Percentiles rank a stretch among this genome's conserved stretches.
Evolutionary conservation across 2,329 filamentous ascomycete genomes (phyloP).

Genomic region (Neoscytalidium dimidiatum): DNA sequence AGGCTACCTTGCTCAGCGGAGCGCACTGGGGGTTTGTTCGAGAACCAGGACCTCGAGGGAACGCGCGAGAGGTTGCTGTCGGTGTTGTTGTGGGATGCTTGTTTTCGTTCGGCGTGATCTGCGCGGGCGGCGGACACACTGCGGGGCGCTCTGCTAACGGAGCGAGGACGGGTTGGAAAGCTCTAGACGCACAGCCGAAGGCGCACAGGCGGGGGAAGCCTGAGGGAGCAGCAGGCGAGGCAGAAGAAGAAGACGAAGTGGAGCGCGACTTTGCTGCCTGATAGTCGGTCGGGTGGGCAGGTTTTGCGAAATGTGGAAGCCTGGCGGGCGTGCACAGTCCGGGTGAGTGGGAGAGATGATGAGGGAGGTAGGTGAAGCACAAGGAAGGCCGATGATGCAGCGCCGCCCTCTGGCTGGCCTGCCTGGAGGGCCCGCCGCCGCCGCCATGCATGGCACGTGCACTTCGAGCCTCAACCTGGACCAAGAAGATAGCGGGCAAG

Average conservation of each 20-base stretch:
- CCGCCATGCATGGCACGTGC: slow-evolving; percentile 20
- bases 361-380: slow-evolving; percentile 18
- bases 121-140: neutral
- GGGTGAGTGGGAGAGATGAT: neutral
- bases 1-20: neutral
- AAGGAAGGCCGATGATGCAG: slow-evolving; percentile 21
- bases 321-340: slow-evolving; percentile 8
- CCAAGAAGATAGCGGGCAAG: neutral
- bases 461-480: slow-evolving; percentile 9
- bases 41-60: neutral
- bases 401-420: too few species aligned
- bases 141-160: slow-evolving; percentile 9
- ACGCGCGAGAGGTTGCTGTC: neutral
- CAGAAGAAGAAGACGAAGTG: too few species aligned
- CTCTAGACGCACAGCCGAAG: neutral
- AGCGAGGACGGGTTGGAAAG: neutral
- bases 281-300: neutral
- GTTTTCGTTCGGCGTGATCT: neutral
- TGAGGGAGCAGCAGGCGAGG: neutral
- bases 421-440: too few species aligned
- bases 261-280: neutral
- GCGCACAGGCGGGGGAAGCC: neutral
- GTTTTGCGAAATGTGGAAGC: slow-evolving; percentile 5
- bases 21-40: neutral
- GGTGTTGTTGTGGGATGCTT: neutral